Base-by-base conservation (phyloP, 148 eudicot genomes). In the Tetragonia tetragonoides region DNA sequence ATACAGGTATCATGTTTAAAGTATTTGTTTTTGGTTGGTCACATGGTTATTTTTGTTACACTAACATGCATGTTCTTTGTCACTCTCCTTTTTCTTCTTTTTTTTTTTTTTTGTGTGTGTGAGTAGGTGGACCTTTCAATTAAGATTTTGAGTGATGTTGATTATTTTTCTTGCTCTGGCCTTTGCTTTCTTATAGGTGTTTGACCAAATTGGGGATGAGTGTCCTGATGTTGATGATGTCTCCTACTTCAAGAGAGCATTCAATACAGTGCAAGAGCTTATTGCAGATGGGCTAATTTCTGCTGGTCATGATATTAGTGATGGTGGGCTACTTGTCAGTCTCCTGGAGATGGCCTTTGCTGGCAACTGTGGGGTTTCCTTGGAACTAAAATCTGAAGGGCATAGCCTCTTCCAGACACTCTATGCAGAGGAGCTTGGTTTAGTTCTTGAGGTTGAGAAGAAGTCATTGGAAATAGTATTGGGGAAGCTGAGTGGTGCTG, bases 291-390 rank as follows among this genome's bases (percentile, higher is more conserved):
- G 85, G 51, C 84, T 87, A 40, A 81, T 92, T 64, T 92, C 95
- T 56, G 92, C 97, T 63, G 98, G 98, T 65, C 98, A 92, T 81
- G 98, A 94, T 79, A 80, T 94, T 72, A 92, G 98, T 77, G 98
- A 94, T 74, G 98, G 98, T 66, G 98, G 97, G 62, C 70, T 94
- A 66, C 78, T 94, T 61, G 90, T 90, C 21, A 75, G 78, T 76
- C 73, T 82, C 42, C 90, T 92, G 40, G 97, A 94, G 79, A 94
- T 94, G 98, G 93, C 95, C 40, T 95, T 95, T 82, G 96, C 98
- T 11, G 97, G 98, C 38, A 95, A 95, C 63, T 91, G 97, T 79
- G 98, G 97, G 10, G 67, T 91, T 78, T 54, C 76, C 59, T 76
- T 95, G 83, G 86, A 89, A 68, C 84, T 95, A 62, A 75, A 82